Conservation (phyloP, 306 rosid species). For the Canavalia gladiata region DNA sequence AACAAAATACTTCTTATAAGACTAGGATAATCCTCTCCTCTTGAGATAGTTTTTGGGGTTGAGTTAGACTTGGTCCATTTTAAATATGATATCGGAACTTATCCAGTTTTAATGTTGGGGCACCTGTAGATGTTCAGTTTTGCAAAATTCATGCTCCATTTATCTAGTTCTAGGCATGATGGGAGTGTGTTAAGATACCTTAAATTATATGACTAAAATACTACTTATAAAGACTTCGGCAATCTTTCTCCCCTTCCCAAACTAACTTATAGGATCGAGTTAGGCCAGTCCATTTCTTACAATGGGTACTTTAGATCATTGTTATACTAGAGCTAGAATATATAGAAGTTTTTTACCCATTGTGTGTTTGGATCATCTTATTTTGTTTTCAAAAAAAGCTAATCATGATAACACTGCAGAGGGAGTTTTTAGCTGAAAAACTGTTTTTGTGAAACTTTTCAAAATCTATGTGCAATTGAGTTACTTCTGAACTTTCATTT, state of each 20-base stretch:
- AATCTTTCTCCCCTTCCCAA: neutral
- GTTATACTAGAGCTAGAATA: slow-evolving; percentile 5
- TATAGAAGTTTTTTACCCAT: slow-evolving; percentile 10
- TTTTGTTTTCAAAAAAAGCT: neutral
- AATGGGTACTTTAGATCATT: slow-evolving; percentile 1
- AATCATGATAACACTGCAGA: slow-evolving; percentile 16
- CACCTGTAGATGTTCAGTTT: neutral
- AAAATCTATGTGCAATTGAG: slow-evolving; percentile 19
- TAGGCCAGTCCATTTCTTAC: neutral
- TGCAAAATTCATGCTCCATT: neutral
- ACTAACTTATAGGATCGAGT: neutral
- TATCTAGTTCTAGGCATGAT: neutral
- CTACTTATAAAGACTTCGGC: neutral
- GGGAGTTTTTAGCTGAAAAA: slow-evolving; percentile 10
- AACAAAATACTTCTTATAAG: neutral
- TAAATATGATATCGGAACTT: neutral
- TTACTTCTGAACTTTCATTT: neutral
- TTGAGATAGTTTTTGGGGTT: neutral
- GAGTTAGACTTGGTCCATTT: neutral
- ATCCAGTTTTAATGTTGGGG: too few species aligned
- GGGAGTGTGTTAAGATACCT: neutral
- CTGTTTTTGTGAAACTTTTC: slow-evolving; percentile 22
- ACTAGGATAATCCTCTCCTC: neutral
- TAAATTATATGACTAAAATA: neutral
- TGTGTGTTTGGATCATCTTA: slow-evolving; percentile 17